Conservation (phyloP, 139 green algal species). For the Chlamydomonas applanata region DNA sequence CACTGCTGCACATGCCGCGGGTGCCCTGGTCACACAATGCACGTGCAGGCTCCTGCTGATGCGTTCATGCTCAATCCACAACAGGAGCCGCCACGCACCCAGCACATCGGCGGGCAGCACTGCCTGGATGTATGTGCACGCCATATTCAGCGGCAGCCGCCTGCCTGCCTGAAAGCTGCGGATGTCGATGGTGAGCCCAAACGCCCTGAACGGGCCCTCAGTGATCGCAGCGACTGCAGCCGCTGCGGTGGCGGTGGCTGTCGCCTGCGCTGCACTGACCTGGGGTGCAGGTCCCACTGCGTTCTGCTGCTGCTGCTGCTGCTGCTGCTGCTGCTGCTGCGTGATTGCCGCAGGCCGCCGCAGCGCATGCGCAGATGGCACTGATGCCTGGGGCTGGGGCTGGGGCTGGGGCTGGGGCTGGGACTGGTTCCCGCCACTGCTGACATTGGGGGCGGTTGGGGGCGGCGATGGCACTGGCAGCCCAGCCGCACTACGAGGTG, state of each 20-base stretch:
- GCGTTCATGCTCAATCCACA: too few species aligned
- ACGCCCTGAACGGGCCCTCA: conserved; percentile 39
- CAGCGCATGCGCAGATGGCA: neutral
- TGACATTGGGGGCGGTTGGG: too few species aligned
- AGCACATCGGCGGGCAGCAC: neutral
- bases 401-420: neutral
- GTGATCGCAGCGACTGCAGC: neutral
- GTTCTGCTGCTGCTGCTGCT: conserved; percentile 4
- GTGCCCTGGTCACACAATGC: neutral
- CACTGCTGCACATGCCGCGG: too few species aligned
- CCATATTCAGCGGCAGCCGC: conserved; percentile 47
- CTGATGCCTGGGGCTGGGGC: too few species aligned
- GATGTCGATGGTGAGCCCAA: conserved; percentile 48
- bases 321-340: conserved; percentile 11
- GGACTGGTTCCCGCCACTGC: neutral
- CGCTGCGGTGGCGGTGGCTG: neutral
- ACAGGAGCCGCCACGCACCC: neutral
- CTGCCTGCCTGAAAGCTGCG: conserved; percentile 43
- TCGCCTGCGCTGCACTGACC: neutral
- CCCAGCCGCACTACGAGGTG: too few species aligned
- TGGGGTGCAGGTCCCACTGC: too few species aligned
- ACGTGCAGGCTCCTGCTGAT: too few species aligned
- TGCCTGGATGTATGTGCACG: conserved; percentile 32
- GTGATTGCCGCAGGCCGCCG: neutral
- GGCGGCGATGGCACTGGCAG: too few species aligned